Evolutionary conservation across 257 asterid species (phyloP).

Genomic region (Lavandula angustifolia): DNA sequence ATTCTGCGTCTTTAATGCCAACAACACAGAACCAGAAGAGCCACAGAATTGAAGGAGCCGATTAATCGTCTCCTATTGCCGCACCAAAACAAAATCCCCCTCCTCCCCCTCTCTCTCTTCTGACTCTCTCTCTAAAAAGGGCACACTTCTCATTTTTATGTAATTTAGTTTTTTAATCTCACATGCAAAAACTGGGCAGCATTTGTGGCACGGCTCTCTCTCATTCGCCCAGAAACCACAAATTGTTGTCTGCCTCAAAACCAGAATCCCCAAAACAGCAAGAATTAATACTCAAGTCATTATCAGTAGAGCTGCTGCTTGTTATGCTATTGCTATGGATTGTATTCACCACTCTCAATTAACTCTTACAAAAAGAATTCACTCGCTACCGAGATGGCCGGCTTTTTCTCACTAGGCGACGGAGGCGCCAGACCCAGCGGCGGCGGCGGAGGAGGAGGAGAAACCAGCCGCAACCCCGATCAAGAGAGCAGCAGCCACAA

Average conservation of each 20-base stretch:
- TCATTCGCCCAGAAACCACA: slow-evolving; percentile 38
- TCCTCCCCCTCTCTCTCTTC: background rate
- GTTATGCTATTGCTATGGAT: slow-evolving; percentile 39
- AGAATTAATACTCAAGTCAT: slow-evolving; percentile 40
- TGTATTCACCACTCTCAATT: slow-evolving; percentile 21
- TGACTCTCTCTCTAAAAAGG: slow-evolving; percentile 27
- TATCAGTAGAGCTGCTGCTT: slow-evolving; percentile 22
- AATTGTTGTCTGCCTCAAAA: slow-evolving; percentile 36
- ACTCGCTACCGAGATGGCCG: slow-evolving; percentile 54
- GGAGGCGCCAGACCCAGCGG: slow-evolving; percentile 29
- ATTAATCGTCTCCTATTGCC: slow-evolving; percentile 23
- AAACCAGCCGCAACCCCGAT: too few relatives aligned
- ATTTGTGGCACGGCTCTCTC: slow-evolving; percentile 16
- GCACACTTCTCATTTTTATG: slow-evolving; percentile 3
- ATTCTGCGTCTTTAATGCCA: slow-evolving; percentile 67
- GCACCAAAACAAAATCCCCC: slow-evolving; percentile 7
- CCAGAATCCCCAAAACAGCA: slow-evolving; percentile 36
- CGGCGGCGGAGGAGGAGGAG: slow-evolving; percentile 10
- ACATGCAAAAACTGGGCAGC: slow-evolving; percentile 31
- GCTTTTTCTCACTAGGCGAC: slow-evolving; percentile 81
- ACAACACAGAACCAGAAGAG: slow-evolving; percentile 34
- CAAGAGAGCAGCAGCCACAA: background rate
- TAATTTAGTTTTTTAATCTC: too few relatives aligned
- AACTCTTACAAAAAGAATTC: slow-evolving; percentile 32
- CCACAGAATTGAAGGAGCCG: slow-evolving; percentile 52